Conservation (phyloP, 306 rosid genomes). For the Cicer pinnatifidum region DNA sequence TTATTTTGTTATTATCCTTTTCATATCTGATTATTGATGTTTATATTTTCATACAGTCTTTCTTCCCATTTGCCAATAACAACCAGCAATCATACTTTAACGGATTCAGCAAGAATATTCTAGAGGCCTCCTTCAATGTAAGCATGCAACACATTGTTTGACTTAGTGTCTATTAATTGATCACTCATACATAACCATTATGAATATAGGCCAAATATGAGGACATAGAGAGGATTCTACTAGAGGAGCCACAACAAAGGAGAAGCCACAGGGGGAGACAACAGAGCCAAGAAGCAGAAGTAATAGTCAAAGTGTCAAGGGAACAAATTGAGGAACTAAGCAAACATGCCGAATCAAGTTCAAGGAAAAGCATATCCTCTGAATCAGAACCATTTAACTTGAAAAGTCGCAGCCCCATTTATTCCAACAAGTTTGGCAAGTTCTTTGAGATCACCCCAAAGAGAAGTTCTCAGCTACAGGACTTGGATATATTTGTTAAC, state of each 20-base stretch:
- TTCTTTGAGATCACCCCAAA: constrained; percentile 42
- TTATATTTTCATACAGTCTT: constrained; percentile 1
- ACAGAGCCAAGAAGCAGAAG: constrained; percentile 34
- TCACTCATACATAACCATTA: background rate
- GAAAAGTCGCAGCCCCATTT: constrained; percentile 9
- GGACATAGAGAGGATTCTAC: constrained; percentile 36
- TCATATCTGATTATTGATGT: background rate
- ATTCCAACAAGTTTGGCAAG: constrained; percentile 47
- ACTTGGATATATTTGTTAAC: constrained; percentile 6
- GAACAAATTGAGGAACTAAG: constrained; percentile 36
- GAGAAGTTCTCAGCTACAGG: constrained; percentile 1
- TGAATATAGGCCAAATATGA: constrained; percentile 32
- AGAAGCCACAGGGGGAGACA: background rate
- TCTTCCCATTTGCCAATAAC: constrained; percentile 6
- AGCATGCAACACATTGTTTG: background rate
- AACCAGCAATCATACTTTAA: constrained; percentile 36
- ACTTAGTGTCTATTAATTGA: background rate
- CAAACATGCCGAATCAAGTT: constrained; percentile 28
- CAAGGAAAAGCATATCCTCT: background rate
- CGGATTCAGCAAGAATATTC: constrained; percentile 40
- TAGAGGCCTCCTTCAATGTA: constrained; percentile 48
- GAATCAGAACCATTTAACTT: constrained; percentile 44
- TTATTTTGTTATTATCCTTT: background rate
- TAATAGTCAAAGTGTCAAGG: constrained; percentile 35
- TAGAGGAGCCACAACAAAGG: background rate